phyloP scores from a whole-genome alignment of 306 rosid species.

The Trifolium subterraneum region DNA sequence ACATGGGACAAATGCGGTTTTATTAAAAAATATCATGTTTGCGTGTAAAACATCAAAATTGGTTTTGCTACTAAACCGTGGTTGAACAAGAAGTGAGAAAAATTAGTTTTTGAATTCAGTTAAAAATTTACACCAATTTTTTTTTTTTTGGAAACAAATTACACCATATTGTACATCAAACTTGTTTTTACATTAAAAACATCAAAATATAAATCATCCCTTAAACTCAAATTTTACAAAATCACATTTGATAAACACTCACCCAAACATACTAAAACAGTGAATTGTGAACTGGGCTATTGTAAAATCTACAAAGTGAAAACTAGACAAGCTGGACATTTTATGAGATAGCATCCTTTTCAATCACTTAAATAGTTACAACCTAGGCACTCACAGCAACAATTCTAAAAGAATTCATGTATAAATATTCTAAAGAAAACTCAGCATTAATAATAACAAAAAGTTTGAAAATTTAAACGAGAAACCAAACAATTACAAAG shows the following conservation, averaged over 20 bases:
- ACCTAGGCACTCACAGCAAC: neutral
- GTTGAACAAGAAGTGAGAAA: neutral
- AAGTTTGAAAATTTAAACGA: slow-evolving; percentile 7
- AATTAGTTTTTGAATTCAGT: neutral
- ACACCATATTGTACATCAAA: neutral
- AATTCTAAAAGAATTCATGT: slow-evolving; percentile 30
- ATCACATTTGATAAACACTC: neutral
- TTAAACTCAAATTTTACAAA: slow-evolving; percentile 15
- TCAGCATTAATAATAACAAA: slow-evolving; percentile 30
- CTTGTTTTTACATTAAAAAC: slow-evolving; percentile 3
- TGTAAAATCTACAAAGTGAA: slow-evolving; percentile 18
- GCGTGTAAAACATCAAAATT: neutral
- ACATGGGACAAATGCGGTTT: neutral
- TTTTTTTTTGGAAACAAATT: neutral
- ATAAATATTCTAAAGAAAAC: slow-evolving; percentile 25
- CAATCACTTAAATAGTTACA: slow-evolving; percentile 15
- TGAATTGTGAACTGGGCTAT: slow-evolving; percentile 22
- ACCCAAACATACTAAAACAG: neutral
- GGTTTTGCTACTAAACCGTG: neutral
- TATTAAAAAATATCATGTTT: slow-evolving; percentile 7
- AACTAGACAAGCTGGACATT: slow-evolving; percentile 18
- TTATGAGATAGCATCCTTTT: slow-evolving; percentile 29
- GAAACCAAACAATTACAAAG: slow-evolving; percentile 31
- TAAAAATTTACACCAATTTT: neutral
- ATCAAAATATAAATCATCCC: neutral